A percentile compares a stretch with the other conserved stretches of the same genome.
These are phyloP conservation scores for Boletus patriciae DNA, from an alignment of 768 basidiomycete species.

Conservation along the genomic window DNA sequence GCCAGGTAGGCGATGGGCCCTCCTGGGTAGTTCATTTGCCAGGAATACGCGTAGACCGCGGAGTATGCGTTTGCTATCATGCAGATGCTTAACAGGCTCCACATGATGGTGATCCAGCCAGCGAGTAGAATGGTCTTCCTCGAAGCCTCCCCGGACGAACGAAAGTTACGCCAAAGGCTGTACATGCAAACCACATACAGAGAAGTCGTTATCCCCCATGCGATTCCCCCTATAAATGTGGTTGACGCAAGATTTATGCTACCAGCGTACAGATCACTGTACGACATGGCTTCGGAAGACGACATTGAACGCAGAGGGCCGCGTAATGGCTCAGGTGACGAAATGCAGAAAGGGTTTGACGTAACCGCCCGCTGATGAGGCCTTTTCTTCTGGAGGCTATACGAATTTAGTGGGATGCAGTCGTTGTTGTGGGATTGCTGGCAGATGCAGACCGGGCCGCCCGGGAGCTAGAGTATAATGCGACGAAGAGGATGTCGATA, in stretches of 20 bases:
- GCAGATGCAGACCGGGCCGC: too few species aligned
- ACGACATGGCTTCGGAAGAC: neutral
- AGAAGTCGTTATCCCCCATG: slow-evolving; percentile 3
- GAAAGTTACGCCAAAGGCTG: neutral
- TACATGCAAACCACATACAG: neutral
- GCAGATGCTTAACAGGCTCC: neutral
- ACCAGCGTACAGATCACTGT: neutral
- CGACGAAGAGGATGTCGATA: too few species aligned
- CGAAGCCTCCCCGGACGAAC: neutral
- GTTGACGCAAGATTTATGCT: neutral
- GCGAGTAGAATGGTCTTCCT: neutral
- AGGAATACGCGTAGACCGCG: neutral
- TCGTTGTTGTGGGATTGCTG: too few species aligned
- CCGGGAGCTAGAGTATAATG: too few species aligned
- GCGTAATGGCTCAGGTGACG: neutral
- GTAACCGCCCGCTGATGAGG: too few species aligned
- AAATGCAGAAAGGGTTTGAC: neutral
- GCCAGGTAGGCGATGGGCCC: neutral
- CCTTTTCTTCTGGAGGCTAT: too few species aligned
- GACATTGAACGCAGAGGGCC: neutral
- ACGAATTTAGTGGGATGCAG: too few species aligned
- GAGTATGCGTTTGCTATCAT: neutral
- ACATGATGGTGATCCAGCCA: neutral
- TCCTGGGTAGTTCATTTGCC: slow-evolving; percentile 3
- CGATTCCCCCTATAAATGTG: neutral